Conservation (phyloP, 805 yeast genomes). For the Naumovozyma dairenensis region DNA sequence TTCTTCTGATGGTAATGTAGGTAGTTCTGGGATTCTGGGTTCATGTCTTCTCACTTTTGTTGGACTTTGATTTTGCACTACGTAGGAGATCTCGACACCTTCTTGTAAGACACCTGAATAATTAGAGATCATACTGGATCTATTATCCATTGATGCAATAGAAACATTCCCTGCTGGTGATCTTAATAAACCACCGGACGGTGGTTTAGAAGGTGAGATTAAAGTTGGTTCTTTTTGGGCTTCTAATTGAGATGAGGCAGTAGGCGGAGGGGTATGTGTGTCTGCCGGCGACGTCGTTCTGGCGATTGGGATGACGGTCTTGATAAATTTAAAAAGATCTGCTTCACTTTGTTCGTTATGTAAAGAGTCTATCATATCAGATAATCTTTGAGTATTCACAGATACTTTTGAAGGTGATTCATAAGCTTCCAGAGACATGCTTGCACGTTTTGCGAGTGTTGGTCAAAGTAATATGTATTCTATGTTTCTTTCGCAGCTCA, state of each 20-base stretch:
- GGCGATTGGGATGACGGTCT: no score
- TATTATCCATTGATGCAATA: constrained; percentile 4
- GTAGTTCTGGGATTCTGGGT: neutral
- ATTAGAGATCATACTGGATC: constrained; percentile 22
- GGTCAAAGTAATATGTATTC: no score
- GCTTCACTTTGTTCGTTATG: constrained; percentile 11
- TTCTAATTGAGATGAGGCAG: constrained; percentile 4
- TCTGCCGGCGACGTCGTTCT: constrained; percentile 1
- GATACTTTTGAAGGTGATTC: constrained; percentile 11
- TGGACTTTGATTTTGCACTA: constrained; percentile 13
- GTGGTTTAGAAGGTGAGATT: neutral
- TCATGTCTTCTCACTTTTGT: neutral
- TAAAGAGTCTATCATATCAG: constrained; percentile 24
- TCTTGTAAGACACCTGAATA: constrained; percentile 28
- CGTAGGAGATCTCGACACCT: constrained; percentile 25
- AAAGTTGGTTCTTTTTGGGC: neutral
- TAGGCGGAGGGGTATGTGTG: neutral
- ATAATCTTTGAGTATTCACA: constrained; percentile 19
- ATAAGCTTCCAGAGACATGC: constrained; percentile 4
- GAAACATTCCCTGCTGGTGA: constrained; percentile 10
- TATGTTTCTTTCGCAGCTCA: no score
- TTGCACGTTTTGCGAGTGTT: neutral
- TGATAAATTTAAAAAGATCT: constrained; percentile 6
- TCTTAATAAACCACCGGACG: neutral
- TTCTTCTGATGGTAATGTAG: neutral